A percentile compares a stretch with the other conserved stretches of the same genome.
These are phyloP conservation scores for Aechmea fasciata DNA, from an alignment of 176 grass and related monocot genomes.

Conservation along the genomic window DNA sequence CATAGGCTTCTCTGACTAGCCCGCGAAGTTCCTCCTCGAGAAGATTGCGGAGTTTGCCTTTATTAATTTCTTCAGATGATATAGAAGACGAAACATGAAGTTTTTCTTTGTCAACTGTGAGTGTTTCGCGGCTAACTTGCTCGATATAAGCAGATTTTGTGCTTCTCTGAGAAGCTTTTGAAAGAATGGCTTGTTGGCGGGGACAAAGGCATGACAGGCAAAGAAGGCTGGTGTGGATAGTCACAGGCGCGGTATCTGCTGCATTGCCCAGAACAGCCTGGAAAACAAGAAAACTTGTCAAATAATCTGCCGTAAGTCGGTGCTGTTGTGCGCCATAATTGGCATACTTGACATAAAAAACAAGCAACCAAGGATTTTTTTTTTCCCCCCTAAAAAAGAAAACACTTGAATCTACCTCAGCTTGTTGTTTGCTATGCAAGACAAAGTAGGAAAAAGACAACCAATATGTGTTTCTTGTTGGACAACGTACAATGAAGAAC, in stretches of 20 bases:
- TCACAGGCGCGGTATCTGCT: slow-evolving; percentile 18
- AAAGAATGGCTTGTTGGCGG: slow-evolving; percentile 9
- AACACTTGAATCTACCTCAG: too few species aligned
- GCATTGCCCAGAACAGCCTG: slow-evolving; percentile 28
- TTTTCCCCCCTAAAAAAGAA: too few species aligned
- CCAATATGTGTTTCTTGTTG: too few species aligned
- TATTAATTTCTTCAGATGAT: too few species aligned
- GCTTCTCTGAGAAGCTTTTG: slow-evolving; percentile 2
- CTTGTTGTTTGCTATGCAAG: too few species aligned
- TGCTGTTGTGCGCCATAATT: neutral
- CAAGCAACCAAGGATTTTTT: too few species aligned
- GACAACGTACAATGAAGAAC: too few species aligned
- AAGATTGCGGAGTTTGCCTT: too few species aligned
- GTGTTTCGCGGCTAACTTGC: neutral
- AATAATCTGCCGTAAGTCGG: neutral
- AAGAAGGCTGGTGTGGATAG: slow-evolving; percentile 23
- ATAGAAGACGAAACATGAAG: too few species aligned
- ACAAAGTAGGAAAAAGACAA: too few species aligned
- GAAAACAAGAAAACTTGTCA: neutral
- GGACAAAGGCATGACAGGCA: slow-evolving; percentile 41
- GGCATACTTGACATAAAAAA: neutral
- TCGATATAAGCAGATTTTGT: slow-evolving; percentile 5
- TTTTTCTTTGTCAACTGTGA: slow-evolving; percentile 1
- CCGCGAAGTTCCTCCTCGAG: too few species aligned
- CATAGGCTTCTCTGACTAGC: neutral